Evolutionary conservation across 164 flowering plant species (phyloP), one percentile per base, ranked within the genome.

Genomic region (Paratinospora sagittata): DNA sequence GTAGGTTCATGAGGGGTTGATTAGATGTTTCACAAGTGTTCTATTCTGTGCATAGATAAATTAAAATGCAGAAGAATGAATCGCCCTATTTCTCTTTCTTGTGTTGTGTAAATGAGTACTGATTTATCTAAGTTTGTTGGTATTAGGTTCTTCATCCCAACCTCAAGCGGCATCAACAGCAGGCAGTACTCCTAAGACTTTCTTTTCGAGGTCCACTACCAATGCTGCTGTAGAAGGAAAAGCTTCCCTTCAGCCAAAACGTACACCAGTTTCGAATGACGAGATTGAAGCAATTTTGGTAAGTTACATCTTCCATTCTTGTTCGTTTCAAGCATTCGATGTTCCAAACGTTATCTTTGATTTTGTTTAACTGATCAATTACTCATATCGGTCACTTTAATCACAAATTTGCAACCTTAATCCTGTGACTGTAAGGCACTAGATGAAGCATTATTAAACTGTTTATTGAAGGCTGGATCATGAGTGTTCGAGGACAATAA

Each of bases 261-360:
- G 91, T 65, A 89, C 87, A 34, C 92, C 96, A 19, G 76, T 90
- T 27, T 75, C 93, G 6, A 83, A 86, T 4, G 84, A 83, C 71
- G 97, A 92, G 83, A 92, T 90, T 70, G 92, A 90, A 36, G 87
- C 96, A 55, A 82, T 92, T 73, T 68, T 92, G 96, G 96, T 92
- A 82, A 65, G 85, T 85, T 21, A 52, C 16, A n/a, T n/a, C 58
- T 17, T 21, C 19, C 58, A 52, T 52, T 6, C 2, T 52, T 14
- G 14, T 52, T 52, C 19, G 58, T 19, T 52, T 11, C 19, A 21
- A 16, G n/a, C 6, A 14, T 16, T 52, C 58, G 43, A 52, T n/a
- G 58, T 13, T 52, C 58, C 58, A 52, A 52, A 0, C 16, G 1
- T 52, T 39, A 7, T 39, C 10, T 36, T 8, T 39, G 43, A 11